Base-by-base conservation (phyloP, 495 filamentous ascomycete species). In the Opeltia flavorubescens region DNA sequence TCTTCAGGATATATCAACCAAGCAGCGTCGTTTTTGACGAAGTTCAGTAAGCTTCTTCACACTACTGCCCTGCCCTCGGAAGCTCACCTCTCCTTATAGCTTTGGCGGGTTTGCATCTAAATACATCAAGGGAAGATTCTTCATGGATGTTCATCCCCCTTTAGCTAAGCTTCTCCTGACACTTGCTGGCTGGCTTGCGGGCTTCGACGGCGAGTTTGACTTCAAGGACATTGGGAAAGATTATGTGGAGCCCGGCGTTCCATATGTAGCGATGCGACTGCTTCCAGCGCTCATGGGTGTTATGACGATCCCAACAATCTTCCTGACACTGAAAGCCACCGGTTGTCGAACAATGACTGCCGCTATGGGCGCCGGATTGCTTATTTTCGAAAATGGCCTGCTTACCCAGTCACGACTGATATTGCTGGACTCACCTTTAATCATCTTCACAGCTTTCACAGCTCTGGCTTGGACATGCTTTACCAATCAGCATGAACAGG, bases 211-310 rank as follows among this genome's bases (percentile, higher is more conserved):
- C 42, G 72, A 84, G 38, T 98, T 98, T 50, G 91, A 98, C 61
- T 98, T 98, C 71, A 98, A 98, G 70, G 93, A 98, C 55, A 98
- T 98, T 69, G 91, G 91, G 56, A 95, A 95, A 68, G 91, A 98
- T 59, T 98, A 98, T 57, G 59, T 96, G 40, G 93, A 89, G 64
- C 86, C 93, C 0, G 79, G 82, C 18, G 91, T 98, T 38, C 91
- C 91, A 11, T 98, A 96, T 66, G 93, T 98, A 15, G 86, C 91
- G 33, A 98, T 98, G 91, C 81, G 91, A 59, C 60, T 96, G 69
- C 76, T 94, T 50, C 91, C 91, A 0, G 91, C 91, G 25, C 63
- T 96, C 47, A 75, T 85, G 53, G 91, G 91, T 59, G 79, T 95
- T 46, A 58, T 89, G 43, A 77, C 89, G 28, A 83, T 91, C 23